phyloP scores from a whole-genome alignment of 257 asterid genomes.

The Fraxinus americana region DNA sequence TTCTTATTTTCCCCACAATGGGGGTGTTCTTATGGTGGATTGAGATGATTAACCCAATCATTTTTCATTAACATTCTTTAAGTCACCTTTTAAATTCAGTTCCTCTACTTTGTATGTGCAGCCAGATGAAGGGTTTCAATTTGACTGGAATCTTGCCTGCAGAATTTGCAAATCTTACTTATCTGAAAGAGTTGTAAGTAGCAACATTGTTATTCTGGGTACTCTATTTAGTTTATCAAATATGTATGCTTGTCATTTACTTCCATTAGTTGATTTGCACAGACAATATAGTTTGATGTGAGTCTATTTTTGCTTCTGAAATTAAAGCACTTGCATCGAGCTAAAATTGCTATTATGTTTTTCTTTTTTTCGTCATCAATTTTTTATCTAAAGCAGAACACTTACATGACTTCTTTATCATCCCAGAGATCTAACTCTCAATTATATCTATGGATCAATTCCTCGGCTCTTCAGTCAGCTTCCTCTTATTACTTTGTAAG shows the following conservation, averaged over 20 bases:
- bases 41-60: not conserved
- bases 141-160: slow-evolving; percentile 70
- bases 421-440: slow-evolving; percentile 73
- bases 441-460: slow-evolving; percentile 75
- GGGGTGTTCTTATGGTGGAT: not conserved
- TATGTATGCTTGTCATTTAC: slow-evolving; percentile 2
- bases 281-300: not conserved
- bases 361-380: not conserved
- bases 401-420: slow-evolving; percentile 23
- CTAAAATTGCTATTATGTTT: not conserved
- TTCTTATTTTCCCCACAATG: not conserved
- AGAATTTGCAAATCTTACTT: slow-evolving; percentile 59
- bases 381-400: slow-evolving; percentile 1
- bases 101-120: slow-evolving; percentile 33
- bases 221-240: not conserved
- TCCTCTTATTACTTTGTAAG: slow-evolving; percentile 60
- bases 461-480: slow-evolving; percentile 56
- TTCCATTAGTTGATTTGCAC: no score
- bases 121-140: slow-evolving; percentile 65
- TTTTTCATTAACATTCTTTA: no score
- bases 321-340: not conserved
- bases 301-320: not conserved
- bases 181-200: slow-evolving; percentile 65
- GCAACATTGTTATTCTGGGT: not conserved
- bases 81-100: not conserved